Evolutionary conservation across 1,139 yeast species (phyloP).

Genomic region (Blastobotrys persicus): DNA sequence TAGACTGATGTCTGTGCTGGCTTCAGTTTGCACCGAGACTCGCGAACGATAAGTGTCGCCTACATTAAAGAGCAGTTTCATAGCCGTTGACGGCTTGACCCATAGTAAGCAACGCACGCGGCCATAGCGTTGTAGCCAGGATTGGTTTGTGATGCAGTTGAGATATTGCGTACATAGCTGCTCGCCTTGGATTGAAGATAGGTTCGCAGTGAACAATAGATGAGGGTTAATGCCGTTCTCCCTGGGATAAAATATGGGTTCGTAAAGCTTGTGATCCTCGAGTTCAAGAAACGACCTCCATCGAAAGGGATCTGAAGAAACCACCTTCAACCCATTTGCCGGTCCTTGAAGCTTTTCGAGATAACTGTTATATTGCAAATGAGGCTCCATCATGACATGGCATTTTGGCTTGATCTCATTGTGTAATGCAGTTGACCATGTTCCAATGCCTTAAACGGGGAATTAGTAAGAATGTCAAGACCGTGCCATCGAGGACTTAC

Average conservation of each 20-base stretch:
- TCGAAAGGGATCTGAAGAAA: constrained; percentile 51
- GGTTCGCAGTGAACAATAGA: constrained; percentile 62
- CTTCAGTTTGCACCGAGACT: constrained; percentile 58
- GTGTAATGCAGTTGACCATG: constrained; percentile 49
- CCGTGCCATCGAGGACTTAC: too few relatives aligned
- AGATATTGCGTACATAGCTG: constrained; percentile 74
- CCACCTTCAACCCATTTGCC: constrained; percentile 20
- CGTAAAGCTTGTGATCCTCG: constrained; percentile 42
- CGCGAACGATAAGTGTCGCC: constrained; percentile 51
- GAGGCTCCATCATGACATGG: constrained; percentile 58
- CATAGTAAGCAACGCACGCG: constrained; percentile 67
- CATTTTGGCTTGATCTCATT: constrained; percentile 55
- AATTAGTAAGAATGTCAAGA: too few relatives aligned
- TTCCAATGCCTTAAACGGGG: constrained; percentile 28
- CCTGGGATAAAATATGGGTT: constrained; percentile 44
- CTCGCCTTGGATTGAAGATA: constrained; percentile 61
- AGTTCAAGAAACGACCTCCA: constrained; percentile 60
- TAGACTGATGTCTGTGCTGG: constrained; percentile 27
- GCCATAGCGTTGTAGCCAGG: constrained; percentile 77
- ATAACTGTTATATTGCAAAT: constrained; percentile 39
- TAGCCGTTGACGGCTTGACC: constrained; percentile 58
- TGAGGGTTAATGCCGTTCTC: constrained; percentile 55
- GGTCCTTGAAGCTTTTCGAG: constrained; percentile 21
- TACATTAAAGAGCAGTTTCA: constrained; percentile 55
- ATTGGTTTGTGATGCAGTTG: constrained; percentile 61